Base-by-base conservation (phyloP, 2,329 filamentous ascomycete genomes). In the Thermomyces lanuginosus region DNA sequence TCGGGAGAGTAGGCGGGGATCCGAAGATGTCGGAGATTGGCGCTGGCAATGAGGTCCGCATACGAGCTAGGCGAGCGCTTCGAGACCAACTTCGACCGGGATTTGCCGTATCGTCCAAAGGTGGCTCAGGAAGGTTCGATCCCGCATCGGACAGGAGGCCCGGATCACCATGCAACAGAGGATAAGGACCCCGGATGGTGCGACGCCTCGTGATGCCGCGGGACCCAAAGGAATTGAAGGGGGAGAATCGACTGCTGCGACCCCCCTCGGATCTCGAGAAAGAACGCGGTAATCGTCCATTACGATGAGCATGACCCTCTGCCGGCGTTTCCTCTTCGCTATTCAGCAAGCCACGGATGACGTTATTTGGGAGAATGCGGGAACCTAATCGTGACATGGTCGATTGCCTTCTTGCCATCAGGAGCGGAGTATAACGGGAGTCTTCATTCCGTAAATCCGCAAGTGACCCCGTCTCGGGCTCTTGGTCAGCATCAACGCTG, bases 341-440 rank as follows among this genome's bases (percentile, higher is more conserved):
- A 31, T 42, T 58, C 6, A 59, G 43, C 16, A 60, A 42, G 4
- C 52, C 53, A 29, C 56, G 49, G 14, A 54, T 53, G 9, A 58
- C 54, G 8, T 53, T 53, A 30, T 59, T 56, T 18, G 60, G 58
- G n/a, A 62, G 36, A 15, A 63, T 48, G 32, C 58, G 49, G 11
- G 59, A 60, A 8, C 58, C 56, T 22, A 63, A 41, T 20, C 60
- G 46, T 27, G 58, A 62, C 51, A 63, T 58, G 8, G 57, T 51
- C 4, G 58, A 61, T 32, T 55, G 56, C 31, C 56, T 48, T 36
- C 55, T 49, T 17, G 49, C 41, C 27, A 50, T 45, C 33, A 56
- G 30, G 36, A 54, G 33, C 16, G 48, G 40, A 31, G 45, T 39
- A 19, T 42, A 44, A 19, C 41, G 44, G 30, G 37, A 45, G 21